Evolutionary conservation across 1,139 yeast species (phyloP).

Genomic region (Candida freyschussii): DNA sequence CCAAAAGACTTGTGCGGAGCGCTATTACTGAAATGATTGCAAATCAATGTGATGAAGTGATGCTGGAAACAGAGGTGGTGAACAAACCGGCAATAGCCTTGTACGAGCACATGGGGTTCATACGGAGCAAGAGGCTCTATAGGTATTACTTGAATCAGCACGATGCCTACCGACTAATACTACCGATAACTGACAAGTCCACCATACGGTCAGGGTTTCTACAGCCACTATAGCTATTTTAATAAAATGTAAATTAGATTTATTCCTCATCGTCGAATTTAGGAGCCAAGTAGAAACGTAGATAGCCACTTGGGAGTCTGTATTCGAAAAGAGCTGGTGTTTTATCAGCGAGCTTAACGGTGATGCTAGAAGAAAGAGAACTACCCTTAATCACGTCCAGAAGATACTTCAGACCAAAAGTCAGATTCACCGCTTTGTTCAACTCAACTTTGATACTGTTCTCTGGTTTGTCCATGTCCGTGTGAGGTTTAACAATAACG

Average conservation of each 20-base stretch:
- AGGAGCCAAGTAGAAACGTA: constrained; percentile 96
- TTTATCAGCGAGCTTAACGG: constrained; percentile 82
- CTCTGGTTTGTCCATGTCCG: constrained; percentile 76
- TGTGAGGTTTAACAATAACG: constrained; percentile 78
- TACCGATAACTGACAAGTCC: constrained; percentile 55
- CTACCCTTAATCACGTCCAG: constrained; percentile 91
- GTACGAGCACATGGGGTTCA: constrained; percentile 84
- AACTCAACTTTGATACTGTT: constrained; percentile 71
- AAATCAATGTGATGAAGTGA: constrained; percentile 73
- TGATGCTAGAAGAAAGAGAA: constrained; percentile 67
- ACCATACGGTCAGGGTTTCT: constrained; percentile 40
- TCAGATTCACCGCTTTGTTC: constrained; percentile 81
- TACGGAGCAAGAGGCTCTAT: constrained; percentile 74
- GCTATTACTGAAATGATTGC: constrained; percentile 64
- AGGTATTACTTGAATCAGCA: constrained; percentile 87
- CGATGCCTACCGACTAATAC: constrained; percentile 81
- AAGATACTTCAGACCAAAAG: constrained; percentile 88
- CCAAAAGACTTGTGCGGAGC: constrained; percentile 59
- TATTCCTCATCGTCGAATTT: constrained; percentile 85
- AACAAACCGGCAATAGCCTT: constrained; percentile 71
- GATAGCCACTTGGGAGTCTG: constrained; percentile 86
- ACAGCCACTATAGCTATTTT: constrained; percentile 12
- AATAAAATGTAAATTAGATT: constrained; percentile 2
- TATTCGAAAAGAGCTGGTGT: constrained; percentile 94
- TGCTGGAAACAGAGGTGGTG: constrained; percentile 85